Percentiles rank a stretch among this genome's conserved stretches.
Evolutionary conservation across 1,284 basidiomycete genomes (phyloP).

Genomic region (Ganoderma boninense): DNA sequence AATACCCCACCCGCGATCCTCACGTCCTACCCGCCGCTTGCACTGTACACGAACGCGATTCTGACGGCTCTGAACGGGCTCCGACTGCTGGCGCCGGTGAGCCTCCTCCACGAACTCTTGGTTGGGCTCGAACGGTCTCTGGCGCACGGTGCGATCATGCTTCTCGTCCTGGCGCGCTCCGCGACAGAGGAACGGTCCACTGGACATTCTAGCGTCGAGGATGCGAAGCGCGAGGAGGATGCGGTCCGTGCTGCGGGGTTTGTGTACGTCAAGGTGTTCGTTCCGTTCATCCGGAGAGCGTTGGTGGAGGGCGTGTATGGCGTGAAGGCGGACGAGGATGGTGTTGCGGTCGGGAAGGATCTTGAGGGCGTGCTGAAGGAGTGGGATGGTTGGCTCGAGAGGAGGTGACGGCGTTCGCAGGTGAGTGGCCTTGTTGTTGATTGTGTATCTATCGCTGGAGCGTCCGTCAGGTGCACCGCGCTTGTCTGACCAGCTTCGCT

Average conservation of each 20-base stretch:
- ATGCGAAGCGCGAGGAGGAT: conserved; percentile 48
- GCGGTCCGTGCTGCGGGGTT: conserved; percentile 61
- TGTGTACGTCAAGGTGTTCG: conserved; percentile 66
- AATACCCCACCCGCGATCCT: conserved; percentile 76
- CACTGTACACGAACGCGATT: conserved; percentile 78
- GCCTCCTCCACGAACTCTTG: conserved; percentile 56
- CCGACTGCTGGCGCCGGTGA: conserved; percentile 80
- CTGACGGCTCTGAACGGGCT: conserved; percentile 83
- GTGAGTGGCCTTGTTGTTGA: background rate
- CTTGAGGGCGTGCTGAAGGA: conserved; percentile 36
- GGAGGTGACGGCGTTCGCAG: background rate
- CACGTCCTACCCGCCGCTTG: conserved; percentile 81
- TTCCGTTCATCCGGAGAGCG: conserved; percentile 74
- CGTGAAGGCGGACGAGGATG: conserved; percentile 26
- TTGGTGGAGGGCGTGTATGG: conserved; percentile 81
- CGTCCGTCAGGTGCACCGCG: background rate
- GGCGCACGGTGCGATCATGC: conserved; percentile 48
- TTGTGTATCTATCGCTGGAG: background rate
- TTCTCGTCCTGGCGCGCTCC: conserved; percentile 37
- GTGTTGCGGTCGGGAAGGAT: conserved; percentile 29
- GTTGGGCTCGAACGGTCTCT: conserved; percentile 61
- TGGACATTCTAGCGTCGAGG: conserved; percentile 41
- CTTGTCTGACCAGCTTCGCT: background rate
- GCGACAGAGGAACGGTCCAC: conserved; percentile 27
- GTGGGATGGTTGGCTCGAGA: conserved; percentile 42